These are phyloP conservation scores for Ascochyta koolunga DNA, from an alignment of 2,329 filamentous ascomycete species.

Conservation along the genomic window DNA sequence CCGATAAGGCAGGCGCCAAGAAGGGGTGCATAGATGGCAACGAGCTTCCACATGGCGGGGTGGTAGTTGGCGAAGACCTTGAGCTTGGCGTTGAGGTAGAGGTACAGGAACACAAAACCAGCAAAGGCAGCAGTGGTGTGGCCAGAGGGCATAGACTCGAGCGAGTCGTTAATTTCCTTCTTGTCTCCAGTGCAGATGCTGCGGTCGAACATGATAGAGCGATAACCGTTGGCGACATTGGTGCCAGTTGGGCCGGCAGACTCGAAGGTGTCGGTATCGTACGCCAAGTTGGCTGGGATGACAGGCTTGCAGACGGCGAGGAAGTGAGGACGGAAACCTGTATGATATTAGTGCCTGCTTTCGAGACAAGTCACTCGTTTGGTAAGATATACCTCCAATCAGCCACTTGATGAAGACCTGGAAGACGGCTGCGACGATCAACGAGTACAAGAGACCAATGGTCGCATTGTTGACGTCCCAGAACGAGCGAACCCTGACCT, in stretches of 20 bases:
- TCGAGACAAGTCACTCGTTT: background rate
- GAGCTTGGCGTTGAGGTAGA: constrained; percentile 80
- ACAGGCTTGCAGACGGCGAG: constrained; percentile 71
- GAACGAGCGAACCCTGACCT: constrained; percentile 65
- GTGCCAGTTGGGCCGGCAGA: constrained; percentile 57
- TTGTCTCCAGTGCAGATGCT: constrained; percentile 72
- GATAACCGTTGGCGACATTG: constrained; percentile 59
- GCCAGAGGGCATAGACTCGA: constrained; percentile 75
- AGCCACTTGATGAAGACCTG: constrained; percentile 79
- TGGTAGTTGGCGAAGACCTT: constrained; percentile 77
- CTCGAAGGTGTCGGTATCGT: constrained; percentile 27
- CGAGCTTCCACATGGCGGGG: constrained; percentile 74
- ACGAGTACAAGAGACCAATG: constrained; percentile 71
- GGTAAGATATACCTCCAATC: constrained; percentile 65
- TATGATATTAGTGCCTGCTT: background rate
- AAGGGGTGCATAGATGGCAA: constrained; percentile 68
- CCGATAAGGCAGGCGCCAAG: constrained; percentile 72
- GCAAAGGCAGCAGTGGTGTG: constrained; percentile 77
- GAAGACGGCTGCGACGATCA: constrained; percentile 75
- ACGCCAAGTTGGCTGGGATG: constrained; percentile 49
- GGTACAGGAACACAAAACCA: constrained; percentile 71
- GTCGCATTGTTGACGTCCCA: constrained; percentile 70
- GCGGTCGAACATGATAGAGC: constrained; percentile 69
- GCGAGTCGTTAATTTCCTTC: constrained; percentile 68
- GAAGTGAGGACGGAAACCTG: constrained; percentile 65